Evolutionary conservation across 441 rosid species (phyloP).

Genomic region (Raphanus hybrid): DNA sequence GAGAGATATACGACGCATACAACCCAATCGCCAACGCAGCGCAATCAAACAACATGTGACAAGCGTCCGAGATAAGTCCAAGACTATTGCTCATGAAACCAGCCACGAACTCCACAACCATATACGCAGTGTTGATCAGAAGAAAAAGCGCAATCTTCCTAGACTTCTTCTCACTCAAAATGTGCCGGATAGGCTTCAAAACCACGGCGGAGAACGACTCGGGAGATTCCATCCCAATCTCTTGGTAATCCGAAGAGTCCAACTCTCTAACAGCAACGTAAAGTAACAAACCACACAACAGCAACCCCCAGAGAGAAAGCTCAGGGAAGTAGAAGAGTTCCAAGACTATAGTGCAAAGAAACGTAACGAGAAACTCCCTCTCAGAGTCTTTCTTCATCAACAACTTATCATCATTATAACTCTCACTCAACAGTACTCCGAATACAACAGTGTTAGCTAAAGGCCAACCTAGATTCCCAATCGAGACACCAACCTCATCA

Average conservation of each 20-base stretch:
- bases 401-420: slow-evolving; percentile 65
- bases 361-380: slow-evolving; percentile 75
- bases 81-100: slow-evolving; percentile 98
- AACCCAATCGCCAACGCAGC: slow-evolving; percentile 94
- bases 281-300: slow-evolving; percentile 72
- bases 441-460: slow-evolving; percentile 85
- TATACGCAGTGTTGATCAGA: slow-evolving; percentile 82
- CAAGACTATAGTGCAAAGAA: slow-evolving; percentile 69
- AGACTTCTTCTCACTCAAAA: slow-evolving; percentile 93
- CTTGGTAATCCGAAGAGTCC: slow-evolving; percentile 58
- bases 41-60: slow-evolving; percentile 98
- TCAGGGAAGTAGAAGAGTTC: slow-evolving; percentile 86
- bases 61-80: slow-evolving; percentile 95
- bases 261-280: slow-evolving; percentile 74
- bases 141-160: slow-evolving; percentile 95
- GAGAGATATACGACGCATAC: slow-evolving; percentile 90
- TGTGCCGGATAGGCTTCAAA: slow-evolving; percentile 79
- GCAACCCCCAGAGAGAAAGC: slow-evolving; percentile 83
- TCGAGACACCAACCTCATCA: slow-evolving; percentile 50
- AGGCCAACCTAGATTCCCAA: slow-evolving; percentile 82
- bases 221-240: slow-evolving; percentile 67
- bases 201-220: slow-evolving; percentile 58
- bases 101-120: slow-evolving; percentile 90
- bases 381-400: slow-evolving; percentile 56
- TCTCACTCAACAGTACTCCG: slow-evolving; percentile 86